phyloP scores from a whole-genome alignment of 2,329 filamentous ascomycete genomes.

The Fusarium udum region DNA sequence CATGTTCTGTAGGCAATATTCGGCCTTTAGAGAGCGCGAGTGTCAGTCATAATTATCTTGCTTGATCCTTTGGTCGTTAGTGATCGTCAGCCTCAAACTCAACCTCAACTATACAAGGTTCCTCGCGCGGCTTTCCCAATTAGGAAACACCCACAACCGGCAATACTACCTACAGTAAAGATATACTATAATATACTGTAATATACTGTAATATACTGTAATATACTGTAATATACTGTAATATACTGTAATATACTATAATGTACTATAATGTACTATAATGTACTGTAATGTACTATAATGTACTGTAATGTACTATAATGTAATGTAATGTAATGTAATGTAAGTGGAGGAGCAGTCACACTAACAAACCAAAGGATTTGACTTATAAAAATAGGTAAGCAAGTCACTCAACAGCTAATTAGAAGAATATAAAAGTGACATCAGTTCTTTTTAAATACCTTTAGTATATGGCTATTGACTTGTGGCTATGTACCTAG shows the following conservation, averaged over 20 bases:
- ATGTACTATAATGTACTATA: too few relatives aligned
- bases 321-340: too few relatives aligned
- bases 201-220: not conserved
- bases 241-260: not conserved
- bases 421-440: not conserved
- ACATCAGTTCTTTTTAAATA: not conserved
- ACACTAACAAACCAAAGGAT: not conserved
- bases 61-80: not conserved
- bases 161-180: not conserved
- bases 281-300: not conserved
- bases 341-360: not conserved
- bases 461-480: not conserved
- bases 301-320: not conserved
- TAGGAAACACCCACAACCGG: constrained; percentile 22
- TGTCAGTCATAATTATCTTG: not conserved
- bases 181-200: not conserved
- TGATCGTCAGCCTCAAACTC: constrained; percentile 2
- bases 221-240: too few relatives aligned
- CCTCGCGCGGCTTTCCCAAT: constrained; percentile 27
- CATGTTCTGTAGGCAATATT: not conserved
- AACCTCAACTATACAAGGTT: constrained; percentile 8
- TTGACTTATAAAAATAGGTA: not conserved
- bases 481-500: not conserved
- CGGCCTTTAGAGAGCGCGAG: constrained; percentile 3
- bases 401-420: not conserved